Conservation (phyloP, 2,329 filamentous ascomycete genomes). For the Dactylellina sp. region DNA sequence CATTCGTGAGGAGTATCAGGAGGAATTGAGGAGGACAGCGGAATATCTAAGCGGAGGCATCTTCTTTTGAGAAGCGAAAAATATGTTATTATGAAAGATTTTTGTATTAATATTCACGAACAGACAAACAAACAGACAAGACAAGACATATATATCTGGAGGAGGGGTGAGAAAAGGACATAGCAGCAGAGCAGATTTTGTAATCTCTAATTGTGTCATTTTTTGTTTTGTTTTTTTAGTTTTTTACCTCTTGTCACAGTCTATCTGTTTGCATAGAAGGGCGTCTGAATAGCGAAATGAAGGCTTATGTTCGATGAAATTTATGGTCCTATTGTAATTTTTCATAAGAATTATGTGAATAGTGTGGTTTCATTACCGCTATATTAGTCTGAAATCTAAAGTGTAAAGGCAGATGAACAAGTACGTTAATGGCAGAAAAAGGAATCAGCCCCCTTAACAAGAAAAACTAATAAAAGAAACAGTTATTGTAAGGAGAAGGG, state of each 20-base stretch:
- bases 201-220: conserved; percentile 6
- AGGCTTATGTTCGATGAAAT: background rate
- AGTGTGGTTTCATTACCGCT: too few species aligned
- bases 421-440: too few species aligned
- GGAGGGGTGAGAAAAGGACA: background rate
- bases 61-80: conserved; percentile 27
- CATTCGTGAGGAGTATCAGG: conserved; percentile 87
- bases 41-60: conserved; percentile 75
- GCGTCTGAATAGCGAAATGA: conserved; percentile 55
- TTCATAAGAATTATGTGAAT: too few species aligned
- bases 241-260: conserved; percentile 1
- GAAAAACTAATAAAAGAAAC: too few species aligned
- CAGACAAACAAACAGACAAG: too few species aligned
- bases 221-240: conserved; percentile 7
- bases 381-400: too few species aligned
- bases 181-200: background rate
- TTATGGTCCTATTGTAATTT: too few species aligned
- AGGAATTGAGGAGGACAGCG: conserved; percentile 78
- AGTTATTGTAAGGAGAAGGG: too few species aligned
- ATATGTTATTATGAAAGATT: background rate
- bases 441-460: too few species aligned
- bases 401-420: too few species aligned
- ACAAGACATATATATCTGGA: background rate
- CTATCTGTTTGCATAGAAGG: conserved; percentile 44
- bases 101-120: conserved; percentile 17